Evolutionary conservation across 1,139 yeast genomes (phyloP).

Genomic region (Tardiomyces digboiensis): DNA sequence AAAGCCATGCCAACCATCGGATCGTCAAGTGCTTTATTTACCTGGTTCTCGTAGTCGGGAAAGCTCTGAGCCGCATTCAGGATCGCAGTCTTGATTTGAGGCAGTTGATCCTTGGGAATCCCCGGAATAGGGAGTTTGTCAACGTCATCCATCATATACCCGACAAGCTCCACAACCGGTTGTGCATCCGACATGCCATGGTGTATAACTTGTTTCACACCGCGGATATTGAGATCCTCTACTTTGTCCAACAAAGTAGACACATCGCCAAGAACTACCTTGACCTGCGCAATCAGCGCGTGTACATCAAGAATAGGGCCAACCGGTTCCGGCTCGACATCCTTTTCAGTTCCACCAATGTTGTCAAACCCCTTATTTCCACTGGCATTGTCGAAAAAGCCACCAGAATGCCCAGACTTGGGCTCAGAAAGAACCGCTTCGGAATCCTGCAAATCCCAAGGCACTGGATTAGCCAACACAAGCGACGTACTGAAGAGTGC

Average conservation of each 20-base stretch:
- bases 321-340: too few species aligned
- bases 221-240: background rate
- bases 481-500: too few species aligned
- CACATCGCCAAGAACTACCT: background rate
- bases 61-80: background rate
- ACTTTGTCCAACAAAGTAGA: background rate
- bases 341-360: too few species aligned
- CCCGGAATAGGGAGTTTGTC: background rate
- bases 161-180: background rate
- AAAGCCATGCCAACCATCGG: background rate
- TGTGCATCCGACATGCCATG: background rate
- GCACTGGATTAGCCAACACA: too few species aligned
- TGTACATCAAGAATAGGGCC: too few species aligned
- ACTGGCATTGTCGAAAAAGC: too few species aligned
- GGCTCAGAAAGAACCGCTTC: too few species aligned
- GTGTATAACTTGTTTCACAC: background rate
- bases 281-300: background rate
- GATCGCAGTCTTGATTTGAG: background rate
- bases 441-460: too few species aligned
- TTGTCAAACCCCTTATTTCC: too few species aligned
- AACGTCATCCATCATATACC: background rate
- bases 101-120: background rate
- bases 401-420: too few species aligned
- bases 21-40: background rate
- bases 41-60: background rate